These are phyloP conservation scores for Diaporthe batatas DNA, from an alignment of 2,329 filamentous ascomycete genomes.

Conservation along the genomic window DNA sequence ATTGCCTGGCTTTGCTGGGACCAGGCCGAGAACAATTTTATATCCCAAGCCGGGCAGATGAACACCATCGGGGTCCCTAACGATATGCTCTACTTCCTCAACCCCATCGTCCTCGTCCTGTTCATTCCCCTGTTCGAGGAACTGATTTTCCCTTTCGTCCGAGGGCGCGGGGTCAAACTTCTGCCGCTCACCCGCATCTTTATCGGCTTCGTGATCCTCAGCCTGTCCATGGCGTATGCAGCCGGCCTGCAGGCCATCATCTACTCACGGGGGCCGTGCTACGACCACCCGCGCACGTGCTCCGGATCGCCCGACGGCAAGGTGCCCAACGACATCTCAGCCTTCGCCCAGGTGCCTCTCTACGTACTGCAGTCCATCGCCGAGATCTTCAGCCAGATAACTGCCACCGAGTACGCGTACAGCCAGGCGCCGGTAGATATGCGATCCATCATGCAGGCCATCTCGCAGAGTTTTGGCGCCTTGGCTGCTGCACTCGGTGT, in stretches of 20 bases:
- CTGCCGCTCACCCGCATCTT: background rate
- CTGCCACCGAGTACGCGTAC: slow-evolving; percentile 1
- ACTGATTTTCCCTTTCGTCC: background rate
- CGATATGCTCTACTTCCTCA: background rate
- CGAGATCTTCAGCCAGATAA: background rate
- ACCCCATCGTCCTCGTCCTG: background rate
- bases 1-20: slow-evolving; percentile 7
- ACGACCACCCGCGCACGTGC: background rate
- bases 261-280: background rate
- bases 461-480: background rate
- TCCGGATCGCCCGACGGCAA: background rate
- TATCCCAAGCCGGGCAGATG: background rate
- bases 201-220: background rate
- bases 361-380: background rate
- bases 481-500: background rate
- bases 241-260: background rate
- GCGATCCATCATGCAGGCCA: background rate
- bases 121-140: background rate
- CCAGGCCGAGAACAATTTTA: background rate
- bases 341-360: background rate
- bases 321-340: background rate
- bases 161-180: background rate
- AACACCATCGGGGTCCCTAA: background rate
- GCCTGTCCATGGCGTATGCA: background rate
- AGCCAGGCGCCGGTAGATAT: background rate